Percentiles rank a stretch among this genome's conserved stretches.
These are phyloP conservation scores for Xylaria sp. DNA, from an alignment of 2,329 filamentous ascomycete species.

Conservation along the genomic window DNA sequence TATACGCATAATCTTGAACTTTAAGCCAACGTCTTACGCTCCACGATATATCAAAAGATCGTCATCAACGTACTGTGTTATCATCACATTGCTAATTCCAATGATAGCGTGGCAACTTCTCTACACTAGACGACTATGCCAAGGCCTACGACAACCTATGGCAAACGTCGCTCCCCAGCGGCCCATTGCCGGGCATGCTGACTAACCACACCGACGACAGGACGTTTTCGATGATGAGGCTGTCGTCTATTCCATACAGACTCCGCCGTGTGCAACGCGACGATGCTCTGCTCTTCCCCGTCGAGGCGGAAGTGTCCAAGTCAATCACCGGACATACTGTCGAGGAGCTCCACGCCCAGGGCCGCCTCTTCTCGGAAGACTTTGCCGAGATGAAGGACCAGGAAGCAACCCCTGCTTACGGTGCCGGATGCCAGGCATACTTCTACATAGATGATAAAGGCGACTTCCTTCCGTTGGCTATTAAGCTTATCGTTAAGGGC, in stretches of 20 bases:
- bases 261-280: slow-evolving; percentile 51
- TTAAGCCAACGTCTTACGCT: background rate
- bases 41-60: background rate
- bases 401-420: slow-evolving; percentile 38
- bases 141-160: slow-evolving; percentile 57
- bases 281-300: slow-evolving; percentile 52
- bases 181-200: slow-evolving; percentile 52
- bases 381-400: slow-evolving; percentile 52
- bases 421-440: slow-evolving; percentile 57
- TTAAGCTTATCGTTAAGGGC: slow-evolving; percentile 55
- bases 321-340: slow-evolving; percentile 51
- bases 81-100: slow-evolving; percentile 10
- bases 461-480: slow-evolving; percentile 60
- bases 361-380: slow-evolving; percentile 58
- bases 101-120: slow-evolving; percentile 28
- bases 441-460: slow-evolving; percentile 41
- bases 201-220: slow-evolving; percentile 60
- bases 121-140: slow-evolving; percentile 52
- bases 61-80: background rate
- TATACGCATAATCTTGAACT: background rate
- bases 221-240: slow-evolving; percentile 60
- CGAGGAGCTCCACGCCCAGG: slow-evolving; percentile 49
- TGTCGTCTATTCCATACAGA: slow-evolving; percentile 55
- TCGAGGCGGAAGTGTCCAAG: slow-evolving; percentile 50
- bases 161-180: slow-evolving; percentile 51